Percentiles rank a stretch among this genome's conserved stretches.
These are phyloP conservation scores for Corinectria fuckeliana DNA, from an alignment of 2,329 filamentous ascomycete species.

Conservation along the genomic window DNA sequence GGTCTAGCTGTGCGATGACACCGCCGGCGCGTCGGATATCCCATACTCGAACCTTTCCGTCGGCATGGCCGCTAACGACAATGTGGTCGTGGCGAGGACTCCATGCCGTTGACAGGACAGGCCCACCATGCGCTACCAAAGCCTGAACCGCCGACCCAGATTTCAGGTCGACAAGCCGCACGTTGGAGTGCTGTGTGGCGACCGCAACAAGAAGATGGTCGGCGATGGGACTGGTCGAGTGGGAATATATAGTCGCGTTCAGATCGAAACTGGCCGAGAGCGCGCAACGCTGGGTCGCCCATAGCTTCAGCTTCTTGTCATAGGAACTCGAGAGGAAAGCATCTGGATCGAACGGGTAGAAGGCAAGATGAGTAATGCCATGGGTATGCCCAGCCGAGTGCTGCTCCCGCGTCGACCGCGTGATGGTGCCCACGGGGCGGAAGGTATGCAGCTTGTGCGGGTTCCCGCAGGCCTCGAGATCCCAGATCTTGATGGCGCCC, in stretches of 20 bases:
- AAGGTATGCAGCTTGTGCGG: slow-evolving; percentile 56
- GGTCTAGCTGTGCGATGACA: slow-evolving; percentile 78
- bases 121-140: slow-evolving; percentile 71
- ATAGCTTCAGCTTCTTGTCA: slow-evolving; percentile 78
- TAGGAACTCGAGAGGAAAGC: slow-evolving; percentile 81
- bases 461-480: slow-evolving; percentile 70
- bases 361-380: slow-evolving; percentile 77
- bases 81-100: slow-evolving; percentile 81
- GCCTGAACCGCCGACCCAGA: slow-evolving; percentile 77
- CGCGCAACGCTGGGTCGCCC: slow-evolving; percentile 68
- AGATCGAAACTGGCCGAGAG: slow-evolving; percentile 72
- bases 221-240: slow-evolving; percentile 77
- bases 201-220: slow-evolving; percentile 82
- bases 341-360: slow-evolving; percentile 78
- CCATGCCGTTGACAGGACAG: slow-evolving; percentile 77
- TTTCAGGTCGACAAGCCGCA: slow-evolving; percentile 85
- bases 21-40: slow-evolving; percentile 82
- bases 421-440: slow-evolving; percentile 59
- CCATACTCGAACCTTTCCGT: slow-evolving; percentile 85
- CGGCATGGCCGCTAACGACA: slow-evolving; percentile 82
- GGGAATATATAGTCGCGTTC: slow-evolving; percentile 74
- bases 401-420: slow-evolving; percentile 47
- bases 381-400: slow-evolving; percentile 61
- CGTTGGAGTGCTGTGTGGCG: slow-evolving; percentile 83
- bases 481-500: slow-evolving; percentile 84